Evolutionary conservation across 495 filamentous ascomycete species (phyloP).

Genomic region (Podospora anserina): DNA sequence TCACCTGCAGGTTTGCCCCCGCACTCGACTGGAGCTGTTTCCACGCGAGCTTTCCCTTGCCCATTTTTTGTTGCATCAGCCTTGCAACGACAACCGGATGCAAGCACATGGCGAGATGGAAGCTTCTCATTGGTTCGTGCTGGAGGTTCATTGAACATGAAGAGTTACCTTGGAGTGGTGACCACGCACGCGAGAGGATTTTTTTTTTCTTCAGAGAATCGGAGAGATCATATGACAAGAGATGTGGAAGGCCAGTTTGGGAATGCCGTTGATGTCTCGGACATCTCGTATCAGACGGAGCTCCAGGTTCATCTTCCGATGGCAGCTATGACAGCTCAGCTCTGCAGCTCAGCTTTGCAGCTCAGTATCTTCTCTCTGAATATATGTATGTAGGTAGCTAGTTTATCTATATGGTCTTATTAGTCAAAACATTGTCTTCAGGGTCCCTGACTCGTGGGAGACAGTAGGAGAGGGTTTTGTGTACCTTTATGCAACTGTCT

Average conservation of each 20-base stretch:
- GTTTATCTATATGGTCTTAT: no score
- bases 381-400: no score
- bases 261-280: not conserved
- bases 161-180: not conserved
- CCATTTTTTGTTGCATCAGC: slow-evolving; percentile 20
- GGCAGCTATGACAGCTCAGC: not conserved
- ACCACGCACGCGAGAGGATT: not conserved
- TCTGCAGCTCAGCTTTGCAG: not conserved
- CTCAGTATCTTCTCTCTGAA: no score
- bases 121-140: slow-evolving; percentile 27
- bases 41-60: slow-evolving; percentile 1
- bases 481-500: not conserved
- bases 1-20: slow-evolving; percentile 21
- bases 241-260: not conserved
- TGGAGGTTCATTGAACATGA: not conserved
- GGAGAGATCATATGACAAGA: not conserved
- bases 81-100: slow-evolving; percentile 21
- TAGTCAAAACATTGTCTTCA: not conserved
- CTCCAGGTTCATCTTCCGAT: not conserved
- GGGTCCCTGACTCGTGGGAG: not conserved
- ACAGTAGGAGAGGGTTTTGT: not conserved
- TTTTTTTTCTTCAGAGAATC: not conserved
- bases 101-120: slow-evolving; percentile 28
- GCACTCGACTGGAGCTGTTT: slow-evolving; percentile 15
- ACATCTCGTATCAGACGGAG: not conserved